Conservation (phyloP, 1,284 basidiomycete species). For the Chalciporus piperatoides region DNA sequence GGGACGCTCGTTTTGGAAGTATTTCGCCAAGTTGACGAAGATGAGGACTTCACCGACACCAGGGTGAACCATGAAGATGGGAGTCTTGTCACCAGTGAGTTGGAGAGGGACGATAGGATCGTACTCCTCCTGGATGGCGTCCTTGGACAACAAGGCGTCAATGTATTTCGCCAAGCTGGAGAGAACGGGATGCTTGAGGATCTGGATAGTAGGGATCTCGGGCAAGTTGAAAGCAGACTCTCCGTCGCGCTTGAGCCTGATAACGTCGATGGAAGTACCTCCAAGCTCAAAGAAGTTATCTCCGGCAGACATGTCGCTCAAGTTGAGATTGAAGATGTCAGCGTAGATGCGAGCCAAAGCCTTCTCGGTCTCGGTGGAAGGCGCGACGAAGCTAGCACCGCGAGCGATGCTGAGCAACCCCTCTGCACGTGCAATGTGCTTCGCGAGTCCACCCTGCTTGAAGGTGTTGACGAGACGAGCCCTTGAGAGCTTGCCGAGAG, state of each 20-base stretch:
- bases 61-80: conserved; percentile 40
- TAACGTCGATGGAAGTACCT: conserved; percentile 33
- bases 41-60: conserved; percentile 37
- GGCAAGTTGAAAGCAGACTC: conserved; percentile 34
- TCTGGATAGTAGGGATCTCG: conserved; percentile 41
- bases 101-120: conserved; percentile 39
- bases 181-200: conserved; percentile 40
- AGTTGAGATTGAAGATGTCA: conserved; percentile 24
- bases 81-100: conserved; percentile 39
- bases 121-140: conserved; percentile 23
- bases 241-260: conserved; percentile 34
- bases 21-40: conserved; percentile 43
- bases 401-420: conserved; percentile 29
- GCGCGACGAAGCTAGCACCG: conserved; percentile 22
- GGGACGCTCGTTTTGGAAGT: conserved; percentile 39
- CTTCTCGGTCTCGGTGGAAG: conserved; percentile 28
- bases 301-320: conserved; percentile 23
- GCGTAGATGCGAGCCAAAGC: conserved; percentile 27
- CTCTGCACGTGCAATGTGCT: conserved; percentile 29
- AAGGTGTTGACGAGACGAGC: conserved; percentile 28
- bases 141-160: conserved; percentile 22
- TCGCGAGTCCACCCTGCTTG: conserved; percentile 29
- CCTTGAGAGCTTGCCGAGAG: conserved; percentile 32
- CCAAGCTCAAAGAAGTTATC: conserved; percentile 35
- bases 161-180: conserved; percentile 32